Base-by-base conservation (phyloP, 208 protist genomes). In the Acanthamoeba healyi region DNA sequence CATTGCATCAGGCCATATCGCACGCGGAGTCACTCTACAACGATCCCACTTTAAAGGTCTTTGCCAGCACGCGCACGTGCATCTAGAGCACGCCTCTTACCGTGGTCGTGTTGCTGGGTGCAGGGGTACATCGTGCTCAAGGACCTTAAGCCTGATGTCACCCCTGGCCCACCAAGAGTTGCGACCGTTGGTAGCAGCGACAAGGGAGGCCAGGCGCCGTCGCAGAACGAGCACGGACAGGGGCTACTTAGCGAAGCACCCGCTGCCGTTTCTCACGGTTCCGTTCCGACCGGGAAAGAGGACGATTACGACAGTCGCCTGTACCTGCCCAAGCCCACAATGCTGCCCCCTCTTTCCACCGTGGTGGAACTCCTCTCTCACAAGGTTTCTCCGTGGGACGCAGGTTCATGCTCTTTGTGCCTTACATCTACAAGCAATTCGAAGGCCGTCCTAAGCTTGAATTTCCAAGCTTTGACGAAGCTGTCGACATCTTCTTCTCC, bases 401-500 rank as follows among this genome's bases (percentile, higher is more conserved):
- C 34, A 74, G 65, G 34, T 74, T 74, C 34, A 40, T 74, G 65
- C 38, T 74, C n/a, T 99, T 99, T 95, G 96, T 96, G 19, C 98
- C 98, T 38, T 97, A 98, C 15, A 81, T 98, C n/a, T 97, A 98
- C 42, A 96, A 96, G 51, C 98, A 99, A 96, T 98, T 98, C 70
- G 44, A 67, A 36, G 58, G 6, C 12, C 63, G 89, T n/a, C 82
- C 49, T 38, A 24, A 24, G 4, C n/a, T 95, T 3, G 95, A 96
- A 67, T 98, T 97, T 94, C 93, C 54, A 24, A 98, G 96, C 74
- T 99, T 99, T 94, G 97, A 98, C 70, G 94, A 92, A 26, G 98
- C 98, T 22, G 98, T 98, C 15, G 99, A 99, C 92, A 96, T 97
- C 40, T 99, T 98, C 95, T 99, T 99, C 92, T 98, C 98, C 17